Conservation (phyloP, 75 land plant genomes). For the Selaginella tamariscina region DNA sequence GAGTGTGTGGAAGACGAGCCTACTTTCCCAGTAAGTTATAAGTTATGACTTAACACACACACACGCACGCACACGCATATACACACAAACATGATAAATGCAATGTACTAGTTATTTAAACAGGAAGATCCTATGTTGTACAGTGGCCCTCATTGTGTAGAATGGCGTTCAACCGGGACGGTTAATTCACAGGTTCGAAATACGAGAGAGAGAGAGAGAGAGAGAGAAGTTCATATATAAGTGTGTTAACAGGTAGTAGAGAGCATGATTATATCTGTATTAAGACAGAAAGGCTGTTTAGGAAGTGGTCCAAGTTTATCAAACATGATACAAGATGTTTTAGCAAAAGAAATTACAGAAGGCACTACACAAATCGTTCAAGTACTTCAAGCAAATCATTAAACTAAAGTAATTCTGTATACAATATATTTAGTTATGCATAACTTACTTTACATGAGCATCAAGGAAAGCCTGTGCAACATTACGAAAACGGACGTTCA, state of each 20-base stretch:
- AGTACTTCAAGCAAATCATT: background rate
- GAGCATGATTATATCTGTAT: background rate
- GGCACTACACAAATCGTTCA: background rate
- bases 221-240: background rate
- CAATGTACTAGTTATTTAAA: too few relatives aligned
- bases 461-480: slow-evolving; percentile 69
- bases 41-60: too few relatives aligned
- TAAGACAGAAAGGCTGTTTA: background rate
- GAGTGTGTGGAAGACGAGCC: background rate
- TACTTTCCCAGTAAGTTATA: too few relatives aligned
- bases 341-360: background rate
- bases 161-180: background rate
- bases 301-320: background rate
- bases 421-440: background rate
- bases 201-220: background rate
- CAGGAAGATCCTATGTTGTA: too few relatives aligned
- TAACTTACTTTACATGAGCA: background rate
- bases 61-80: too few relatives aligned
- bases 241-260: too few relatives aligned
- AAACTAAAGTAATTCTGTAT: background rate
- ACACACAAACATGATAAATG: too few relatives aligned
- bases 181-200: background rate
- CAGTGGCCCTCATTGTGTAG: background rate
- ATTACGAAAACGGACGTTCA: slow-evolving; percentile 60
- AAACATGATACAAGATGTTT: background rate